Percentiles rank a stretch among this genome's conserved stretches.
Evolutionary conservation across 768 basidiomycete genomes (phyloP).

Genomic region (Austroboletus festivus): DNA sequence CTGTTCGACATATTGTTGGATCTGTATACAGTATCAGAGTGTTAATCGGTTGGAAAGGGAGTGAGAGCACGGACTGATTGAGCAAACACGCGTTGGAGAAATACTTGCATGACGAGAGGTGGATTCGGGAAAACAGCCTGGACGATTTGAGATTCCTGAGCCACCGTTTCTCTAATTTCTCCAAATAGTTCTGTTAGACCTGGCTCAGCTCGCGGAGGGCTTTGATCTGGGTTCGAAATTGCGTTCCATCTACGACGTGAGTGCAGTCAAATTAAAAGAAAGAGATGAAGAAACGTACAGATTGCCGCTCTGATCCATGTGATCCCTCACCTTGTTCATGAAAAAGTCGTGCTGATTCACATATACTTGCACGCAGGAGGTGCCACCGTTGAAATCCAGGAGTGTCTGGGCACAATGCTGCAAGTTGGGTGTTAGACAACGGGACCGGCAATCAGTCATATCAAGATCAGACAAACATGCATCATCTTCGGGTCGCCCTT

Average conservation of each 20-base stretch:
- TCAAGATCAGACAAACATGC: constrained; percentile 61
- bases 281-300: constrained; percentile 42
- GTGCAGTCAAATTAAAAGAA: neutral
- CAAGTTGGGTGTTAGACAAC: constrained; percentile 8
- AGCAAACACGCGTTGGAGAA: constrained; percentile 94
- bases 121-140: constrained; percentile 99
- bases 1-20: constrained; percentile 94
- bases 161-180: constrained; percentile 88
- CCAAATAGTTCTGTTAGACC: constrained; percentile 76
- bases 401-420: constrained; percentile 97
- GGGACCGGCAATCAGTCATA: constrained; percentile 2
- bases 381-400: constrained; percentile 95
- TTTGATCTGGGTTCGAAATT: constrained; percentile 75
- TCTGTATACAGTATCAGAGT: constrained; percentile 44
- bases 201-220: constrained; percentile 73
- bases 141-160: constrained; percentile 95
- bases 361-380: constrained; percentile 96
- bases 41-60: neutral
- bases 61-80: constrained; percentile 70
- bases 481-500: constrained; percentile 99
- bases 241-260: constrained; percentile 64
- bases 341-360: constrained; percentile 99
- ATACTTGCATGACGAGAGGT: constrained; percentile 95
- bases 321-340: constrained; percentile 84
- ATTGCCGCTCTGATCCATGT: constrained; percentile 52